phyloP scores from a whole-genome alignment of 495 filamentous ascomycete genomes.

The Penicillium parvum region DNA sequence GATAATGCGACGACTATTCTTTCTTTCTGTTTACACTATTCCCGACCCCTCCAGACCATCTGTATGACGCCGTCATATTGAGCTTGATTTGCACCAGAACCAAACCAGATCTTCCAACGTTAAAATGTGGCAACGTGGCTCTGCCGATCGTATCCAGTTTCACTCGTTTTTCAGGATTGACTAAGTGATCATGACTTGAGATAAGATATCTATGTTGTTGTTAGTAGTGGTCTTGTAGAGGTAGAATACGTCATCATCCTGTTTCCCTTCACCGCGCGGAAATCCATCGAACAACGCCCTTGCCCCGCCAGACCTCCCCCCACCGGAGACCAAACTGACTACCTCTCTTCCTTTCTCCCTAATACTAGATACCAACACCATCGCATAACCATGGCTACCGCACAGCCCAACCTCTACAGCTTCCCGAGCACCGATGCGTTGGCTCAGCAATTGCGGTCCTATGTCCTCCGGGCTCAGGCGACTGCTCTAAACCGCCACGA shows the following conservation, averaged over 20 bases:
- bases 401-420: constrained; percentile 77
- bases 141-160: background rate
- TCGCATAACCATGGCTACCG: constrained; percentile 32
- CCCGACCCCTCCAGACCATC: constrained; percentile 1
- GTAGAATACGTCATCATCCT: too few relatives aligned
- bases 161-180: too few relatives aligned
- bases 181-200: too few relatives aligned
- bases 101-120: too few relatives aligned
- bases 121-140: constrained; percentile 11
- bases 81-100: too few relatives aligned
- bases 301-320: constrained; percentile 1
- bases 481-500: constrained; percentile 72
- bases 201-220: too few relatives aligned
- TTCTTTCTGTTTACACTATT: too few relatives aligned
- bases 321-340: background rate
- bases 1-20: too few relatives aligned
- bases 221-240: too few relatives aligned
- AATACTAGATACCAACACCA: background rate
- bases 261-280: background rate
- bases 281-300: too few relatives aligned
- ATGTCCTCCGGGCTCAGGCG: constrained; percentile 75
- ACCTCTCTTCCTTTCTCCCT: constrained; percentile 1
- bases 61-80: constrained; percentile 11
- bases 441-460: constrained; percentile 68
- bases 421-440: constrained; percentile 66